phyloP scores from a whole-genome alignment of 75 land plant species.

The Gnetum montanum region DNA sequence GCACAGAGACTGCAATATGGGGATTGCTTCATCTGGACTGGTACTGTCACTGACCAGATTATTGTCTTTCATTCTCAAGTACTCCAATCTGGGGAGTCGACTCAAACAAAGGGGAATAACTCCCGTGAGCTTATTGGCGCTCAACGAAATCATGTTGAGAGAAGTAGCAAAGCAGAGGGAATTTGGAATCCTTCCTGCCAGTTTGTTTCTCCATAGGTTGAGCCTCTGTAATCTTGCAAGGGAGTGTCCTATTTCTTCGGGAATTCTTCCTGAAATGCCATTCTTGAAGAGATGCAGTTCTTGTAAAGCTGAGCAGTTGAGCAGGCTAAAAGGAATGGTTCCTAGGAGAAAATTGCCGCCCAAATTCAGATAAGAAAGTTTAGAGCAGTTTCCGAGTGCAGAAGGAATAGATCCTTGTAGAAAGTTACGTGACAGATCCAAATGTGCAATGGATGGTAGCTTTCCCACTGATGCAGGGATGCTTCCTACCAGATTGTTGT shows the following conservation, averaged over 20 bases:
- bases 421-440: no score
- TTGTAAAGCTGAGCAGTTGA: neutral
- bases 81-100: neutral
- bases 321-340: neutral
- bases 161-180: neutral
- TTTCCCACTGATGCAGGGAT: no score
- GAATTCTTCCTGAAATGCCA: neutral
- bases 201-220: neutral
- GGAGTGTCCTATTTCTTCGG: neutral
- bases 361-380: no score
- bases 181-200: neutral
- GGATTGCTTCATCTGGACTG: neutral
- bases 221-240: neutral
- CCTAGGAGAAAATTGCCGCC: conserved; percentile 1
- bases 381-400: no score
- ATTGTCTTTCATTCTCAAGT: conserved; percentile 1
- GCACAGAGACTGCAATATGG: no score
- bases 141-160: conserved; percentile 3
- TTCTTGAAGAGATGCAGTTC: neutral
- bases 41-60: conserved; percentile 4
- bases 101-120: conserved; percentile 15
- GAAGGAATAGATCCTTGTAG: no score
- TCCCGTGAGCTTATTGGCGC: conserved; percentile 12
- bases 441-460: no score
- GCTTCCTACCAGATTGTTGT: conserved; percentile 12